Base-by-base conservation (phyloP, 225 moss, liverwort and hornwort genomes). In the Physcomitrium patens region DNA sequence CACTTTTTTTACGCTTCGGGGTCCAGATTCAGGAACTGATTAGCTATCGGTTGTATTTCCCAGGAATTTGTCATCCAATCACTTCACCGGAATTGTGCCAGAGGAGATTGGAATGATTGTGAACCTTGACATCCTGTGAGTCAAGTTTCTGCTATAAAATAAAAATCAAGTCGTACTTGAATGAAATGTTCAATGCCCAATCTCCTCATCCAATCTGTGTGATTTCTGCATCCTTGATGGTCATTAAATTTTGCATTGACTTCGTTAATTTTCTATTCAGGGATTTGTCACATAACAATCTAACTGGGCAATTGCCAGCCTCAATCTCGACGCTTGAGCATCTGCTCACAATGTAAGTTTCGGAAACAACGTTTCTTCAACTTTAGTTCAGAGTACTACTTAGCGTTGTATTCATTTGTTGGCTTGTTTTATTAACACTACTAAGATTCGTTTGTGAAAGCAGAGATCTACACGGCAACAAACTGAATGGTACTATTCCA, bases 321-420 rank as follows among this genome's bases (percentile, higher is more conserved):
- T 82, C 90, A n/a, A 80, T 94, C 28, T 87, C 91, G 47, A 67
- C 73, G 44, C 69, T 96, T 65, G 93, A 93, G 89, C 96, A 96
- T 78, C 70, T 96, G 62, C 90, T 91, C 47, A 77, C 82, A 65
- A 42, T 88, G 88, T 88, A 73, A 75, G 84, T 20, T 71, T 58
- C 19, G 10, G 0, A 11, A 31, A 19, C 20, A 27, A 41, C 54
- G 17, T 14, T 15, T 58, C 20, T 68, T 51, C 24, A 31, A 31
- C 19, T 26, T 15, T n/a, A 20, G 23, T 19, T 66, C 19, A 19
- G 28, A 57, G 46, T 41, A 62, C 45, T 49, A 14, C 16, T 14
- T 23, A 41, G 10, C 10, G 31, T 55, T 4, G n/a, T 48, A 3
- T 26, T 54, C 31, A 37, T 37, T 7, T 4, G 31, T 37, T 37